Percentiles rank a stretch among this genome's conserved stretches.
These are phyloP conservation scores for Trichoderma brevicompactum DNA, from an alignment of 2,329 filamentous ascomycete species.

Conservation along the genomic window DNA sequence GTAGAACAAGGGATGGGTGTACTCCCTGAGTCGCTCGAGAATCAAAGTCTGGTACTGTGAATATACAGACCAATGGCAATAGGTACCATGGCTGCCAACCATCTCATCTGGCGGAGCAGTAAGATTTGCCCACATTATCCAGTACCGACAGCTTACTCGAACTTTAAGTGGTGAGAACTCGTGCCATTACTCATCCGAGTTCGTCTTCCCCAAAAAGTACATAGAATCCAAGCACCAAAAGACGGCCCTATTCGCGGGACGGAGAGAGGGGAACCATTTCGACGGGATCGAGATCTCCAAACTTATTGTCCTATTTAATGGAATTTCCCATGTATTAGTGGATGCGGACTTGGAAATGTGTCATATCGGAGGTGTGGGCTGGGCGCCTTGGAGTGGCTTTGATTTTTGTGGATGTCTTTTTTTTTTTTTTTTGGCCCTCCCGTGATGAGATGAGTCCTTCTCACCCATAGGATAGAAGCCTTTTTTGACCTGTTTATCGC, in stretches of 20 bases:
- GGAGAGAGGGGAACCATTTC: conserved; percentile 3
- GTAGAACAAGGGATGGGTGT: neutral
- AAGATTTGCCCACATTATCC: neutral
- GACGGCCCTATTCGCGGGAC: conserved; percentile 4
- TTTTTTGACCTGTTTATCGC: neutral
- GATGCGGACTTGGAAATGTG: conserved; percentile 10
- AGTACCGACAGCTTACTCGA: neutral
- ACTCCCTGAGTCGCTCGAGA: neutral
- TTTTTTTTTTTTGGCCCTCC: neutral
- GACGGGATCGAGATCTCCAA: conserved; percentile 27
- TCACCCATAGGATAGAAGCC: neutral
- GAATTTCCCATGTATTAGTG: conserved; percentile 15
- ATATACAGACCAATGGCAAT: neutral
- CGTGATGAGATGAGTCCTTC: neutral
- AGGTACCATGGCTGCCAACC: neutral
- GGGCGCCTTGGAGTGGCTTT: neutral
- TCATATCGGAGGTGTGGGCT: conserved; percentile 15
- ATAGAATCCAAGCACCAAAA: neutral
- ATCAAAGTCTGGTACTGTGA: neutral
- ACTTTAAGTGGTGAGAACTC: no score
- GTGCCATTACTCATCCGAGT: neutral
- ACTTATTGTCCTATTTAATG: conserved; percentile 6
- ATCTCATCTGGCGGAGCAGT: neutral
- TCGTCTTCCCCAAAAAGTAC: neutral
- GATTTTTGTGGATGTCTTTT: neutral